phyloP scores from a whole-genome alignment of 306 rosid species.

The Pachyrhizus erosus region DNA sequence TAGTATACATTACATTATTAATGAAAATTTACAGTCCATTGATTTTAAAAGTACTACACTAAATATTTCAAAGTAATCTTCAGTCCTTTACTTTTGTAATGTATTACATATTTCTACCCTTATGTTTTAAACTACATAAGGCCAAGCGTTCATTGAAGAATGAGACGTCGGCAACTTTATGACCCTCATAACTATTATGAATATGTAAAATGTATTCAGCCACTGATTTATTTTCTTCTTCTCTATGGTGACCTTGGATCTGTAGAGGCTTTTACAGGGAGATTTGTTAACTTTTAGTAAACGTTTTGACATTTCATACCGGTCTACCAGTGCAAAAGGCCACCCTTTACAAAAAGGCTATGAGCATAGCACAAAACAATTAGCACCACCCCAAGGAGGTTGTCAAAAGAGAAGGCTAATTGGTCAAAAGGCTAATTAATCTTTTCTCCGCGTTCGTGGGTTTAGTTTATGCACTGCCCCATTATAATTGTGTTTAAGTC shows the following conservation, averaged over 20 bases:
- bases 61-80: background rate
- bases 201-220: constrained; percentile 16
- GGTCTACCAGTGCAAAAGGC: constrained; percentile 50
- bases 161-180: background rate
- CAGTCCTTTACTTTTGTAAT: background rate
- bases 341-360: constrained; percentile 60
- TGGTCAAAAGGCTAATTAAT: constrained; percentile 58
- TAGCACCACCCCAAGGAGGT: constrained; percentile 38
- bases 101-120: background rate
- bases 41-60: background rate
- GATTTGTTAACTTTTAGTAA: constrained; percentile 56
- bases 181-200: background rate
- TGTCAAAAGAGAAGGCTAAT: constrained; percentile 49
- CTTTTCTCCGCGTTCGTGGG: constrained; percentile 50
- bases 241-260: constrained; percentile 50
- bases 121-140: background rate
- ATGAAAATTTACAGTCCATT: background rate
- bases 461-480: constrained; percentile 40
- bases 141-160: background rate
- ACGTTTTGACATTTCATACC: constrained; percentile 66
- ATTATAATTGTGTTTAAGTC: constrained; percentile 48
- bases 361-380: constrained; percentile 39
- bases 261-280: constrained; percentile 42
- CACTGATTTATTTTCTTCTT: constrained; percentile 47
- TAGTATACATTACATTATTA: background rate